Evolutionary conservation across 2,329 filamentous ascomycete genomes (phyloP).

Genomic region (Phialocephala sp.): DNA sequence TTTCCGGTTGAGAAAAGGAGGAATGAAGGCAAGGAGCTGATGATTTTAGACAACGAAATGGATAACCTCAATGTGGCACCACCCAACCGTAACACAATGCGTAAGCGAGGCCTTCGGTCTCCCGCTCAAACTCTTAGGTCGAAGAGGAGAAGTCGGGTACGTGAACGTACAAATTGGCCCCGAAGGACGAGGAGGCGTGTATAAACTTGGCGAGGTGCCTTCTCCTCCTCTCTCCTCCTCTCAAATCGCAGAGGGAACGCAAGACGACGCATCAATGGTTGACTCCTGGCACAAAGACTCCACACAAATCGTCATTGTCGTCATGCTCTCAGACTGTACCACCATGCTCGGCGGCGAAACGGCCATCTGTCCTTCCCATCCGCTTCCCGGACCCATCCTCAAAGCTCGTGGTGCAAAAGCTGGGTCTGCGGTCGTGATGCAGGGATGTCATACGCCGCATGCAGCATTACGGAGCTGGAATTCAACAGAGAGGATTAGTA

Average conservation of each 20-base stretch:
- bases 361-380: slow-evolving; percentile 54
- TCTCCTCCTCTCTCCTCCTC: slow-evolving; percentile 11
- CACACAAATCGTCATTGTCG: slow-evolving; percentile 52
- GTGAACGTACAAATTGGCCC: slow-evolving; percentile 27
- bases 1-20: not conserved
- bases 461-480: slow-evolving; percentile 15
- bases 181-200: slow-evolving; percentile 19
- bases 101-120: slow-evolving; percentile 27
- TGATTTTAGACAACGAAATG: slow-evolving; percentile 19
- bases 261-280: slow-evolving; percentile 17
- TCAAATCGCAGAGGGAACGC: not conserved
- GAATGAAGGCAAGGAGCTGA: slow-evolving; percentile 8
- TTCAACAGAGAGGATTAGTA: slow-evolving; percentile 14
- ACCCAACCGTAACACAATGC: slow-evolving; percentile 20
- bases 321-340: slow-evolving; percentile 51
- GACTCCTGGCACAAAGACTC: slow-evolving; percentile 53
- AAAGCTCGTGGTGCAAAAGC: slow-evolving; percentile 42
- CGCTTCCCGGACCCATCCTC: slow-evolving; percentile 42
- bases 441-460: slow-evolving; percentile 23
- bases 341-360: slow-evolving; percentile 58
- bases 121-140: slow-evolving; percentile 20
- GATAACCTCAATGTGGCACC: slow-evolving; percentile 25
- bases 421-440: slow-evolving; percentile 22
- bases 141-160: slow-evolving; percentile 26
- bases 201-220: slow-evolving; percentile 24